Base-by-base conservation (phyloP, 2,329 filamentous ascomycete species). In the Clonostachys chloroleuca region DNA sequence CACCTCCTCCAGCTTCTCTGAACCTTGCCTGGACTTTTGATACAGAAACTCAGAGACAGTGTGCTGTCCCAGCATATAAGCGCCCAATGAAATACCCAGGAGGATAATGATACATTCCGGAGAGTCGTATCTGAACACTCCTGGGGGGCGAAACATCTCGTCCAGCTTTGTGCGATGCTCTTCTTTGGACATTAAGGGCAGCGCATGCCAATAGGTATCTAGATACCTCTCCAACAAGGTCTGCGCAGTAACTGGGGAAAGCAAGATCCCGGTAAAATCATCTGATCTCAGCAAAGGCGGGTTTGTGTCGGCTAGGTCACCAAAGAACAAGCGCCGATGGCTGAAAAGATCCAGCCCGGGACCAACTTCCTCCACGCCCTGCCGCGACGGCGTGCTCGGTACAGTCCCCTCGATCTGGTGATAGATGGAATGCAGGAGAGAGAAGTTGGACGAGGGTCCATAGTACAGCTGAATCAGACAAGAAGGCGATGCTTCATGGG, bases 381-480 rank as follows among this genome's bases (percentile, higher is more conserved):
- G 49, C 18, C 52, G 59, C 18, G 55, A 49, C 4, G 54, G 53
- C 8, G 55, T 51, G 5, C 50, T 54, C 3, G 54, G 54, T 16
- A 49, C 47, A 8, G 52, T 62, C 8, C 60, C 60, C 16, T 61
- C 57, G 34, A 63, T 61, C 47, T 63, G 60, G 36, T 63, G 58
- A 34, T 63, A 61, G 20, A 63, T 62, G 1, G 57, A 59, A 30
- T 63, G 55, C 40, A 64, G 65, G 1, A 74, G 61, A 1, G 70
- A 63, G 34, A 74, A 74, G 51, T 74, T 70, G 1, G 70, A 73
- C 0, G 71, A 71, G 1, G 71, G 67, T 0, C 70, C 70, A 56
- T 74, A 74, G 52, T 73, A 74, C 1, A 74, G 58, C 50, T 74
- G 69, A 14, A 73, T 61, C 35, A 64, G 57, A 48, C 68, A 70